Percentiles rank a stretch among this genome's conserved stretches.
Evolutionary conservation across 176 grass and related monocot genomes (phyloP).

Genomic region (Calamus simplicifolius): DNA sequence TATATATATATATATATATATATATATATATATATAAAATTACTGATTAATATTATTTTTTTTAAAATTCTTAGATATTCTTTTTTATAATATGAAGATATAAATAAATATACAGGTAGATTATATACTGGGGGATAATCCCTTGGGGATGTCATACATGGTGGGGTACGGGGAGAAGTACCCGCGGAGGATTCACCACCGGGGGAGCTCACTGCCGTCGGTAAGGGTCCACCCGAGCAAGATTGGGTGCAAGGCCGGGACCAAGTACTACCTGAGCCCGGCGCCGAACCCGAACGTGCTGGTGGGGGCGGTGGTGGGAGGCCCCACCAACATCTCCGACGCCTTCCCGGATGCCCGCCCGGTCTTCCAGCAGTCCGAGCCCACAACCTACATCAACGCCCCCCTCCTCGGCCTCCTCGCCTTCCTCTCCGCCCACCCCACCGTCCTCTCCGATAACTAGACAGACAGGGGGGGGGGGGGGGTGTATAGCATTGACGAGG

Average conservation of each 20-base stretch:
- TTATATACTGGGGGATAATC: constrained; percentile 91
- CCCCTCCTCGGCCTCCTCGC: constrained; percentile 68
- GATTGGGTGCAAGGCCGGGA: constrained; percentile 68
- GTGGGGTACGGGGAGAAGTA: constrained; percentile 65
- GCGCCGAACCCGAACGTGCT: constrained; percentile 67
- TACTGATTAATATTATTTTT: no score
- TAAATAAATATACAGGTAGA: constrained; percentile 39
- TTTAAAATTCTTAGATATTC: no score
- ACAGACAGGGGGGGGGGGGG: background rate
- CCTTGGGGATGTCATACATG: constrained; percentile 93
- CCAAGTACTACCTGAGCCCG: constrained; percentile 46
- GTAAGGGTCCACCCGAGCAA: constrained; percentile 34
- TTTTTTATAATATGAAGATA: no score
- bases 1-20: no score
- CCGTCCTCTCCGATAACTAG: constrained; percentile 27
- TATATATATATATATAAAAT: no score
- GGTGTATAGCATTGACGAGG: no score
- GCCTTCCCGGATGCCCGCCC: constrained; percentile 53
- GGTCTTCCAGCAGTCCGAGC: constrained; percentile 80
- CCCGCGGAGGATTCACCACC: constrained; percentile 79
- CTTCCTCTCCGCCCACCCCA: constrained; percentile 65
- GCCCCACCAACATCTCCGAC: constrained; percentile 71
- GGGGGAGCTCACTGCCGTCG: constrained; percentile 72
- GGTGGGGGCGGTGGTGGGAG: constrained; percentile 66
- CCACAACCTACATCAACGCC: constrained; percentile 88